These are phyloP conservation scores for Coniochaeta sp. DNA, from an alignment of 2,329 filamentous ascomycete genomes.

Conservation along the genomic window DNA sequence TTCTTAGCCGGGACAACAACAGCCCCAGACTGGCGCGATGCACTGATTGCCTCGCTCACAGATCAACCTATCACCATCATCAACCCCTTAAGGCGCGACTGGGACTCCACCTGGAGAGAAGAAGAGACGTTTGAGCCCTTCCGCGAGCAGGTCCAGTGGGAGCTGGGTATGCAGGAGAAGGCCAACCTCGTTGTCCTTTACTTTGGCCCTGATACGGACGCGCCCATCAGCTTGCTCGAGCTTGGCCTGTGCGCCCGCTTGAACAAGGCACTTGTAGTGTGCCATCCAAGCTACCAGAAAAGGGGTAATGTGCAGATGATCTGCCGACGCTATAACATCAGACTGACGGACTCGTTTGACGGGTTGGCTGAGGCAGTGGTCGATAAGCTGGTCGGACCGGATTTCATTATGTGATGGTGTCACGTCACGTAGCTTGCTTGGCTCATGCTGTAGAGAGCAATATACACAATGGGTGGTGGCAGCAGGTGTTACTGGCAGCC, in stretches of 20 bases:
- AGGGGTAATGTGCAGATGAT: slow-evolving; percentile 54
- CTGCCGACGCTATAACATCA: slow-evolving; percentile 38
- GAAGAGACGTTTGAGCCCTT: slow-evolving; percentile 38
- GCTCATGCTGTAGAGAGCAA: background rate
- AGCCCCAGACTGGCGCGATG: slow-evolving; percentile 42
- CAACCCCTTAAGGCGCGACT: slow-evolving; percentile 49
- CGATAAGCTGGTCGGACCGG: background rate
- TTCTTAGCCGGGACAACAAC: slow-evolving; percentile 53
- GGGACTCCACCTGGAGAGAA: slow-evolving; percentile 46
- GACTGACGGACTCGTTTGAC: slow-evolving; percentile 32
- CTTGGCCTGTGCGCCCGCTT: slow-evolving; percentile 42
- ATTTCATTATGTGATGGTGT: background rate
- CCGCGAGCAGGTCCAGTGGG: slow-evolving; percentile 51
- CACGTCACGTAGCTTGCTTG: background rate
- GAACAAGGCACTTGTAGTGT: slow-evolving; percentile 44
- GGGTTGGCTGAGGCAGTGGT: background rate
- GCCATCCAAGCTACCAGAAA: slow-evolving; percentile 43
- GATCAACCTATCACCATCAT: slow-evolving; percentile 43
- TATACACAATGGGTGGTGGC: background rate
- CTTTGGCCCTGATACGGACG: slow-evolving; percentile 42
- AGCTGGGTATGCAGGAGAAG: slow-evolving; percentile 46
- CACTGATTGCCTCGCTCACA: slow-evolving; percentile 30
- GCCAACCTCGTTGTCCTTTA: slow-evolving; percentile 49
- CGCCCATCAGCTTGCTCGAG: slow-evolving; percentile 53
- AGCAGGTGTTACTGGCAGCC: background rate